Evolutionary conservation across 495 filamentous ascomycete species (phyloP), one percentile per base, ranked within the genome.

Genomic region (Tuber microsphaerosporum): DNA sequence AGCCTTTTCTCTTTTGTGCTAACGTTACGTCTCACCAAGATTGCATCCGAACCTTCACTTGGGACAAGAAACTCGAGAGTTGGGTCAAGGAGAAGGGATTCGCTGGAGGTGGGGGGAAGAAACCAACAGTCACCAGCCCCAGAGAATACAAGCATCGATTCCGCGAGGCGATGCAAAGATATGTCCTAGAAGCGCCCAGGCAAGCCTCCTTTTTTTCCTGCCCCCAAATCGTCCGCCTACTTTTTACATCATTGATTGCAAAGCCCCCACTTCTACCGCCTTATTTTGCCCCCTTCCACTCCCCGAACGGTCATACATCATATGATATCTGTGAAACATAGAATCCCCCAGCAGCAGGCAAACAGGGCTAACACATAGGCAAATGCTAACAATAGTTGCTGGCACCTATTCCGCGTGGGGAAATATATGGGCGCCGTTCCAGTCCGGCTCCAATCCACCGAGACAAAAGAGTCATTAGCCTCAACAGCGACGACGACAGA

Each of bases 71-170:
- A 81, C 88, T 99, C 16, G 95, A 99, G 84, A 94, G 91, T 42
- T 99, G 95, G 95, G 97, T 98, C 85, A 99, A 99, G 84, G 92
- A 96, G 81, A 90, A 94, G 46, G 94, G 94, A 12, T 92, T 94
- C 81, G 91, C 90, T 31, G 92, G 92, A 7, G 92, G 92, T 74
- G 90, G 91, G 71, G 91, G 94, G 82, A 97, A 97, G 80, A 79
- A 77, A 41, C 95, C 95, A 16, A 99, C 95, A 0, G 94, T 99
- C 41, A 99, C 95, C 45, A 97, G 93, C 84, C 95, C 95, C 14
- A 97, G 93, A 85, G 96, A 99, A 84, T 98, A 99, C 83, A 95
- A 97, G 85, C 92, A 91, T 79, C 90, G 95, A 69, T 99, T 99
- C 85, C 86, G 95, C 76, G 94, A 97, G 85, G 94, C 95, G 34